Percentiles rank a stretch among this genome's conserved stretches.
These are phyloP conservation scores for Penicillium roqueforti DNA, from an alignment of 495 filamentous ascomycete genomes.

Conservation along the genomic window DNA sequence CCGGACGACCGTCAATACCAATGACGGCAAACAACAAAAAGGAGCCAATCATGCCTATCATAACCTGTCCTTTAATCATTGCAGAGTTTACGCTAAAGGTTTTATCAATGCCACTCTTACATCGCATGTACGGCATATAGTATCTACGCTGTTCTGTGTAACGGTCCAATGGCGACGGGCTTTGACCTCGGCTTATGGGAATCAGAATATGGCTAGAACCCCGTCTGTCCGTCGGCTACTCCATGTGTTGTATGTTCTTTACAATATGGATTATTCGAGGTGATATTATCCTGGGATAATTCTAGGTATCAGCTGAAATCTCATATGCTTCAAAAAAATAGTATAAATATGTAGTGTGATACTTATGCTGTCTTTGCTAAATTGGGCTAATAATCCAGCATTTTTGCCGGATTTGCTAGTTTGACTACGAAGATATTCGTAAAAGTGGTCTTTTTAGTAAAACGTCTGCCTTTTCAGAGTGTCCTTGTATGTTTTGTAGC, in stretches of 20 bases:
- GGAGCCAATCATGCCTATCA: background rate
- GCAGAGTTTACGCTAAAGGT: background rate
- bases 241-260: too few species aligned
- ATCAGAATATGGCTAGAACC: background rate
- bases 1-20: background rate
- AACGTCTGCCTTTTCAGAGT: too few species aligned
- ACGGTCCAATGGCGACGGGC: background rate
- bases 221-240: background rate
- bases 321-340: background rate
- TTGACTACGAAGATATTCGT: too few species aligned
- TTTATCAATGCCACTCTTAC: background rate
- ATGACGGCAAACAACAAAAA: background rate
- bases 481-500: too few species aligned
- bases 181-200: constrained; percentile 1
- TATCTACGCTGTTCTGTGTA: background rate
- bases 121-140: background rate
- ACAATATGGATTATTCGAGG: background rate
- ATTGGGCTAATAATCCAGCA: too few species aligned
- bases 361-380: too few species aligned
- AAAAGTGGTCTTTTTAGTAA: too few species aligned
- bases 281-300: background rate
- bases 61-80: background rate
- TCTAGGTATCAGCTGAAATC: background rate
- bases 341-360: too few species aligned
- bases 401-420: too few species aligned